Evolutionary conservation across 768 basidiomycete species (phyloP).

Genomic region (Mycena chlorophos): DNA sequence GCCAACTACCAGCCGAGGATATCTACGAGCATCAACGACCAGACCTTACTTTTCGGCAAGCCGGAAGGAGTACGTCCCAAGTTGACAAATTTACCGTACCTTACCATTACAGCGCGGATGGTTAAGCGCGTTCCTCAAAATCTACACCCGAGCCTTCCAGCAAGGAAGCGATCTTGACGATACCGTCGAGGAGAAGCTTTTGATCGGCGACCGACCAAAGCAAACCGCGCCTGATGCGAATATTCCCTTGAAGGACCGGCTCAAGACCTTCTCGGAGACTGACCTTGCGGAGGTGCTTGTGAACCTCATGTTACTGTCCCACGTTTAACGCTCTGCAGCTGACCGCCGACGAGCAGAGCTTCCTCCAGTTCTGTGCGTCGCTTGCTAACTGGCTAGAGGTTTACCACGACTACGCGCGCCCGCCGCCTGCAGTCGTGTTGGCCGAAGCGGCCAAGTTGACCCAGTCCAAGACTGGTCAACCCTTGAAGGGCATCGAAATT

Average conservation of each 20-base stretch:
- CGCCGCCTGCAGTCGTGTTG: conserved; percentile 65
- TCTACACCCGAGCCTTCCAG: conserved; percentile 77
- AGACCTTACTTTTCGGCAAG: conserved; percentile 66
- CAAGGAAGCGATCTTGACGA: conserved; percentile 81
- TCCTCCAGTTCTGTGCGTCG: conserved; percentile 60
- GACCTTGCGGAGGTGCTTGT: conserved; percentile 54
- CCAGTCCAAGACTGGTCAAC: conserved; percentile 68
- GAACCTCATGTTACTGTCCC: not conserved
- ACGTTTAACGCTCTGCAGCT: conserved; percentile 43
- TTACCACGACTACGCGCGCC: conserved; percentile 72
- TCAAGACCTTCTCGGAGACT: conserved; percentile 48
- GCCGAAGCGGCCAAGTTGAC: conserved; percentile 76
- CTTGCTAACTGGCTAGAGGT: conserved; percentile 77
- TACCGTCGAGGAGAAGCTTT: conserved; percentile 75
- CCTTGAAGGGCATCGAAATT: conserved; percentile 62
- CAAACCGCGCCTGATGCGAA: conserved; percentile 53
- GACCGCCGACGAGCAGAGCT: conserved; percentile 58
- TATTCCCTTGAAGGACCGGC: conserved; percentile 58
- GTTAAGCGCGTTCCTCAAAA: conserved; percentile 68
- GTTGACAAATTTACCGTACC: not conserved
- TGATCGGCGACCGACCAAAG: conserved; percentile 80
- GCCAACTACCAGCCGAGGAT: conserved; percentile 73
- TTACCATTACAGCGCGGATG: conserved; percentile 58
- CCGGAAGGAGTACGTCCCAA: conserved; percentile 56
- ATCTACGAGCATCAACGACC: conserved; percentile 55